phyloP scores from a whole-genome alignment of 2,329 filamentous ascomycete genomes.

The Aspergillus sp. region DNA sequence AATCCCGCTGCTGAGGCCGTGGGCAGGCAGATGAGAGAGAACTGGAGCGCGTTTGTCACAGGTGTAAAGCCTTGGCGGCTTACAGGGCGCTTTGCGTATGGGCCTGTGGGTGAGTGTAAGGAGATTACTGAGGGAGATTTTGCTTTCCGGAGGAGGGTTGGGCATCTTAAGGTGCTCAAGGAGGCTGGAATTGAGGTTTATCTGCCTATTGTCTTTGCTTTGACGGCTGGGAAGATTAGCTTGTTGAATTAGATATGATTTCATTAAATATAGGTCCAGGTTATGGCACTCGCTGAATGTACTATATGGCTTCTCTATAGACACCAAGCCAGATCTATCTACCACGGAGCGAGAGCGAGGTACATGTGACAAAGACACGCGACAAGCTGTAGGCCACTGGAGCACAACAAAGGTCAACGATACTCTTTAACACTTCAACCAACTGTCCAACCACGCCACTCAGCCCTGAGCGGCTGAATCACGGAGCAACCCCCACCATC shows the following conservation, averaged over 20 bases:
- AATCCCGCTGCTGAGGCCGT: conserved; percentile 39
- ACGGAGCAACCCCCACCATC: neutral
- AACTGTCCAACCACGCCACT: neutral
- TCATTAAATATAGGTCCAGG: neutral
- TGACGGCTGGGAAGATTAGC: conserved; percentile 49
- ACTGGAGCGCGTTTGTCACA: conserved; percentile 48
- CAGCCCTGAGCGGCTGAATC: conserved; percentile 1
- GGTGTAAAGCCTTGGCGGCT: conserved; percentile 43
- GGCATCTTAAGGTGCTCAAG: conserved; percentile 36
- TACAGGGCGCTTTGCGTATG: conserved; percentile 42
- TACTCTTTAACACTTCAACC: neutral
- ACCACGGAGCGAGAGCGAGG: neutral
- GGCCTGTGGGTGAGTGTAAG: conserved; percentile 43
- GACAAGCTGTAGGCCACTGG: neutral
- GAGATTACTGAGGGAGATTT: conserved; percentile 40
- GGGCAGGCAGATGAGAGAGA: conserved; percentile 43
- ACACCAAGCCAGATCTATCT: no score
- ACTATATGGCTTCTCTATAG: no score
- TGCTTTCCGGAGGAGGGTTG: conserved; percentile 38
- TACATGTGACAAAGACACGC: no score
- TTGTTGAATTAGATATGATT: conserved; percentile 41
- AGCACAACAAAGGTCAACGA: no score
- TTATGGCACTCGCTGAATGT: neutral
- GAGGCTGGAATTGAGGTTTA: conserved; percentile 36
- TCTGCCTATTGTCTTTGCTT: conserved; percentile 35